phyloP scores from a whole-genome alignment of 805 yeast genomes.

The Spathaspora boniae region DNA sequence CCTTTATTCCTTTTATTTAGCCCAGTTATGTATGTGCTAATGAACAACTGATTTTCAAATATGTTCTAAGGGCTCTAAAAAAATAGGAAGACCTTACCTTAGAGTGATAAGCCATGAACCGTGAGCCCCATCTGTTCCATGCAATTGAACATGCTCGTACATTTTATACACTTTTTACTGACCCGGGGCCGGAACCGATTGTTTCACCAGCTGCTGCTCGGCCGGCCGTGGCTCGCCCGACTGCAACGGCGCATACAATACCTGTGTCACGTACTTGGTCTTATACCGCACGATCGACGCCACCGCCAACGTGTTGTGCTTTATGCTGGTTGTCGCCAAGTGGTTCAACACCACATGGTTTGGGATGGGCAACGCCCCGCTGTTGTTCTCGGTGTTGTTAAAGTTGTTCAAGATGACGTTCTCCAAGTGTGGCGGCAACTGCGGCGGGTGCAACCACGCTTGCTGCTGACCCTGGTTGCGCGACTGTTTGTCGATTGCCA shows the following conservation, averaged over 20 bases:
- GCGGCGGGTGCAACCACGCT: constrained; percentile 87
- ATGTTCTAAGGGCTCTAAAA: too few species aligned
- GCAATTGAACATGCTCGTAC: too few species aligned
- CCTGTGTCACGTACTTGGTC: constrained; percentile 86
- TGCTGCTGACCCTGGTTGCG: constrained; percentile 55
- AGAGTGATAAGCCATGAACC: too few species aligned
- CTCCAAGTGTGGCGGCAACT: constrained; percentile 94
- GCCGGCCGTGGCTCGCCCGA: too few species aligned
- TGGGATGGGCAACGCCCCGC: constrained; percentile 89
- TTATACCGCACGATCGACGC: constrained; percentile 88
- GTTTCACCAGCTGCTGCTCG: too few species aligned
- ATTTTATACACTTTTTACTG: too few species aligned
- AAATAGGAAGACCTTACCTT: too few species aligned
- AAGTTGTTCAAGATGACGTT: constrained; percentile 83
- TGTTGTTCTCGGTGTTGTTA: constrained; percentile 67
- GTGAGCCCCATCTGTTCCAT: too few species aligned
- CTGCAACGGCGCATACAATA: constrained; percentile 83
- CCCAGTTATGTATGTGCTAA: background rate
- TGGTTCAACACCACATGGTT: constrained; percentile 93
- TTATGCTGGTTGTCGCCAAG: constrained; percentile 91
- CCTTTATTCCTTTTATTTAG: background rate
- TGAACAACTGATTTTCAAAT: too few species aligned
- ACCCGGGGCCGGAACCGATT: too few species aligned
- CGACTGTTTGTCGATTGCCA: constrained; percentile 69
- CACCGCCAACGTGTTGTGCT: constrained; percentile 90